Evolutionary conservation across 192 early-diverging fungal species (phyloP).

Genomic region (Funneliformis geosporum): DNA sequence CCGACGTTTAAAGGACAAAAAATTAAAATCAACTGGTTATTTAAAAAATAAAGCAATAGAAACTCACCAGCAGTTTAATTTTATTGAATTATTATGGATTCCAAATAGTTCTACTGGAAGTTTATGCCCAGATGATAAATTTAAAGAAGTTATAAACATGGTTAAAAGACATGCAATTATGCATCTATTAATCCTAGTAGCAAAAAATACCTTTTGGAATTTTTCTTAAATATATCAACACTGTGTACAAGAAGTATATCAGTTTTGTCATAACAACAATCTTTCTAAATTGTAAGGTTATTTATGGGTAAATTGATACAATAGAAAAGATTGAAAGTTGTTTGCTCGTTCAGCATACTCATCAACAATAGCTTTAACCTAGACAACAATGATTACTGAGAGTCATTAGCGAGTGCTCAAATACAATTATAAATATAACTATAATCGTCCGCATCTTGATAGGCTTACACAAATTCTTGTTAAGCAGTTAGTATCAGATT

Average conservation of each 20-base stretch:
- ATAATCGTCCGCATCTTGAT: neutral
- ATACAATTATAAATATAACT: constrained; percentile 20
- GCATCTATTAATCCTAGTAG: neutral
- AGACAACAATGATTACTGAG: neutral
- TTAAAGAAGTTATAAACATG: constrained; percentile 13
- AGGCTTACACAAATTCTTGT: neutral
- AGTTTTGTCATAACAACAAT: constrained; percentile 8
- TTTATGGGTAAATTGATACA: constrained; percentile 3
- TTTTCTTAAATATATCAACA: neutral
- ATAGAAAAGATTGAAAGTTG: neutral
- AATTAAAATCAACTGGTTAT: neutral
- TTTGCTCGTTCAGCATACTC: neutral
- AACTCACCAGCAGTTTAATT: constrained; percentile 12
- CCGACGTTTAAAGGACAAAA: neutral
- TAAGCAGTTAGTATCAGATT: neutral
- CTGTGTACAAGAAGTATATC: neutral
- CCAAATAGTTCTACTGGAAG: neutral
- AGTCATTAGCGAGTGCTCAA: constrained; percentile 4
- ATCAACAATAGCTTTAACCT: too few species aligned
- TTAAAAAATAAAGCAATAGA: neutral
- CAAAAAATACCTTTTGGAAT: constrained; percentile 3
- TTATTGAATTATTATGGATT: constrained; percentile 13
- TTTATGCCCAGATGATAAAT: neutral
- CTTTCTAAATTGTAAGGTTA: neutral
- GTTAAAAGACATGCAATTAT: constrained; percentile 20